Evolutionary conservation across 441 rosid genomes (phyloP).

Genomic region (Cnidoscolus chayamansa): DNA sequence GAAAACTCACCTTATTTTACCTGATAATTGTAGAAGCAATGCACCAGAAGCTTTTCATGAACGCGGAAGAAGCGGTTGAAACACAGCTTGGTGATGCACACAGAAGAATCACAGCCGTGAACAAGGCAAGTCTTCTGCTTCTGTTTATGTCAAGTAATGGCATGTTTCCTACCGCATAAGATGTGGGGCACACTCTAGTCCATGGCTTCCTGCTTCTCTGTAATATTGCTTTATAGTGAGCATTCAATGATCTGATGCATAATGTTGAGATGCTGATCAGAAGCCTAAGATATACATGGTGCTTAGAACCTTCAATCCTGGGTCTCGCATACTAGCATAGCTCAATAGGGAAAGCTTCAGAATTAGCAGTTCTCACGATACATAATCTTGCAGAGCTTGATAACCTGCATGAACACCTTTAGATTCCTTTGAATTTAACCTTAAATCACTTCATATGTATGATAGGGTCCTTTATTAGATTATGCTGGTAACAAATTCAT

Average conservation of each 20-base stretch:
- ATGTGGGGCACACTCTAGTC: neutral
- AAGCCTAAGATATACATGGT: neutral
- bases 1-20: slow-evolving; percentile 11
- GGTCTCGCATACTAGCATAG: neutral
- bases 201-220: slow-evolving; percentile 14
- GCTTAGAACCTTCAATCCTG: neutral
- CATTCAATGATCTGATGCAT: neutral
- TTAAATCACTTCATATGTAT: neutral
- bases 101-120: slow-evolving; percentile 53
- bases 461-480: neutral
- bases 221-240: neutral
- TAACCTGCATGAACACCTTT: neutral
- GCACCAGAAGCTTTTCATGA: slow-evolving; percentile 57
- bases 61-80: slow-evolving; percentile 62
- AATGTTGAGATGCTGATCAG: neutral
- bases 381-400: neutral
- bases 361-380: neutral
- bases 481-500: neutral
- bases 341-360: neutral
- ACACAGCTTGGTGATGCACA: slow-evolving; percentile 56
- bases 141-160: slow-evolving; percentile 4
- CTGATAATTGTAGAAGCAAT: slow-evolving; percentile 48
- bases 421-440: neutral
- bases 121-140: slow-evolving; percentile 54
- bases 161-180: slow-evolving; percentile 1